phyloP scores from a whole-genome alignment of 768 basidiomycete genomes.

The Tubosaeta sp. region DNA sequence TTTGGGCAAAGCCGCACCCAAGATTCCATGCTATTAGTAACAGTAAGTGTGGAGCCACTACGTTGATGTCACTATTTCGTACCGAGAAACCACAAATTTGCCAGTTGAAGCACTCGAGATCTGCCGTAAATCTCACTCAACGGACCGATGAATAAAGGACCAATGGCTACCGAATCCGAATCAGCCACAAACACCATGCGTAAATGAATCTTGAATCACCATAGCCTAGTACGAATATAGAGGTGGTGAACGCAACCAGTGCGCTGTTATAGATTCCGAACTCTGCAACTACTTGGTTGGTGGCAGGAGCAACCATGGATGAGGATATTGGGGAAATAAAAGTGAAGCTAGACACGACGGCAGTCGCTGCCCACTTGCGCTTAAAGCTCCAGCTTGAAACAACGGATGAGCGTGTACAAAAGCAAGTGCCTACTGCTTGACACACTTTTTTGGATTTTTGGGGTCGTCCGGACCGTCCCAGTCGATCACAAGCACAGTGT shows the following conservation, averaged over 20 bases:
- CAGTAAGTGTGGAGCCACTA: background rate
- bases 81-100: conserved; percentile 71
- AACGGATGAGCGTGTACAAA: background rate
- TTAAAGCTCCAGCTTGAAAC: conserved; percentile 49
- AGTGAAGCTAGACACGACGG: conserved; percentile 63
- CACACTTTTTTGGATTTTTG: conserved; percentile 55
- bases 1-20: conserved; percentile 61
- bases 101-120: conserved; percentile 51
- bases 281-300: conserved; percentile 42
- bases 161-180: conserved; percentile 10
- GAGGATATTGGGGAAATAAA: conserved; percentile 70
- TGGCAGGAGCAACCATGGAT: conserved; percentile 70
- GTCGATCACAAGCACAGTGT: conserved; percentile 38
- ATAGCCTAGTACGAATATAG: conserved; percentile 57
- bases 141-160: conserved; percentile 48
- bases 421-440: background rate
- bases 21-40: conserved; percentile 56
- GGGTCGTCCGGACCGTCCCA: conserved; percentile 65
- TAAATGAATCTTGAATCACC: conserved; percentile 33
- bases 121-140: conserved; percentile 71
- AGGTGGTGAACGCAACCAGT: conserved; percentile 53
- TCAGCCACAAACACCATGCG: background rate
- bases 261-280: conserved; percentile 52
- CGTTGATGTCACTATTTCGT: conserved; percentile 1
- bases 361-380: conserved; percentile 61